Conservation (phyloP, 495 filamentous ascomycete species). For the Penicillium turbatum region DNA sequence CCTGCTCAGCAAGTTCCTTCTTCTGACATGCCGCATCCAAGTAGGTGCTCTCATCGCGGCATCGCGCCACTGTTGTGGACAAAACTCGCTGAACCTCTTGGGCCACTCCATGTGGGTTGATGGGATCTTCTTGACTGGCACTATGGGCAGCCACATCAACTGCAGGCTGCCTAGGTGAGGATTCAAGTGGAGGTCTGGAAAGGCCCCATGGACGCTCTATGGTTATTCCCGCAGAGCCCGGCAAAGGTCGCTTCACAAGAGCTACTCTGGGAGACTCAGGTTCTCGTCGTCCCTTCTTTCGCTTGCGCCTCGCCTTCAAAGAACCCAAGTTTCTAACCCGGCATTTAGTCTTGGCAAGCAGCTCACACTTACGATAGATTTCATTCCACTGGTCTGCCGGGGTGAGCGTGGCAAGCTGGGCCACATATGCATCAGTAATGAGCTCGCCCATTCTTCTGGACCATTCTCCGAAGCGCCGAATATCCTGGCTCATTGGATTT, state of each 20-base stretch:
- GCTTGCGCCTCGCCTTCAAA: background rate
- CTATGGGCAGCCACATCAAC: too few relatives aligned
- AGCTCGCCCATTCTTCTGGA: background rate
- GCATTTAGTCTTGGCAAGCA: background rate
- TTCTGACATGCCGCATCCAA: background rate
- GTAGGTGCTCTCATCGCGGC: background rate
- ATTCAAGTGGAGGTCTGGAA: background rate
- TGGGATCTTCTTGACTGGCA: too few relatives aligned
- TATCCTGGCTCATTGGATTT: constrained; percentile 24
- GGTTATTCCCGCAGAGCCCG: background rate
- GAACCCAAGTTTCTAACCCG: background rate
- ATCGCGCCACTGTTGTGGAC: too few relatives aligned
- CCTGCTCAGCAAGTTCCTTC: background rate
- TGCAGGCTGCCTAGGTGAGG: too few relatives aligned
- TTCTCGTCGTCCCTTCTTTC: background rate
- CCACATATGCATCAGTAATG: background rate
- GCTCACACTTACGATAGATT: background rate
- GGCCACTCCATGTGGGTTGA: too few relatives aligned
- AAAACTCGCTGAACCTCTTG: too few relatives aligned
- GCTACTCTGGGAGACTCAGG: too few relatives aligned
- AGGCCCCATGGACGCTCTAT: background rate
- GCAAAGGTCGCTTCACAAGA: background rate
- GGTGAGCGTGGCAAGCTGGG: background rate
- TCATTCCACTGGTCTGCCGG: background rate
- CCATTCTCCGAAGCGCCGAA: constrained; percentile 16